Evolutionary conservation across 345 rosid genomes (phyloP).

Genomic region (Limnanthes douglasii): DNA sequence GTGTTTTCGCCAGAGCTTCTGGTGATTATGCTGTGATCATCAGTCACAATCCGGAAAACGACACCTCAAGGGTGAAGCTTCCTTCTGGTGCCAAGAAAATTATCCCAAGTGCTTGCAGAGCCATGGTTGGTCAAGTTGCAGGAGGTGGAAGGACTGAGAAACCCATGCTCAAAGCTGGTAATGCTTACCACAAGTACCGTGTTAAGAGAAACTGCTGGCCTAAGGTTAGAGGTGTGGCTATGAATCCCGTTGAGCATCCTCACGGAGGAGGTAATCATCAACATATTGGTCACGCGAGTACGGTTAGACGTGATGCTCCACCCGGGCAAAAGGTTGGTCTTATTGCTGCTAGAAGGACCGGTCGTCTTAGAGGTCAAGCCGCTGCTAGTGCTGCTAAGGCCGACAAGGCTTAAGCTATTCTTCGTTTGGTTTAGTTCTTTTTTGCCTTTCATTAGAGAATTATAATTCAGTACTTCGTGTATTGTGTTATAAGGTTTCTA

Average conservation of each 20-base stretch:
- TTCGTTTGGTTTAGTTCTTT: conserved; percentile 4
- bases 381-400: conserved; percentile 57
- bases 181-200: conserved; percentile 57
- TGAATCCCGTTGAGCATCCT: conserved; percentile 82
- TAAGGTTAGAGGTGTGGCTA: conserved; percentile 77
- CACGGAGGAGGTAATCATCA: conserved; percentile 85
- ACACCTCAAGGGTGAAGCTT: conserved; percentile 58
- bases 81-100: conserved; percentile 73
- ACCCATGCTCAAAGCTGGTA: conserved; percentile 62
- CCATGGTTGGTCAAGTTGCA: conserved; percentile 66
- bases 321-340: conserved; percentile 77
- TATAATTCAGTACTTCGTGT: no score
- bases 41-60: conserved; percentile 56
- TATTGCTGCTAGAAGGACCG: conserved; percentile 63
- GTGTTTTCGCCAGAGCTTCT: conserved; percentile 34
- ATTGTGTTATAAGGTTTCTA: no score
- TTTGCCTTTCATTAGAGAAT: no score
- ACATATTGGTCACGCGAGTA: conserved; percentile 64
- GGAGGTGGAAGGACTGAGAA: conserved; percentile 84
- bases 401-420: conserved; percentile 23
- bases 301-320: conserved; percentile 56
- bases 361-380: conserved; percentile 71
- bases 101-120: conserved; percentile 56
- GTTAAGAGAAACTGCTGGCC: conserved; percentile 82
- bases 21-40: conserved; percentile 55